A percentile compares a stretch with the other conserved stretches of the same genome.
These are phyloP conservation scores for Suhomyces guaymorum DNA, from an alignment of 1,139 yeast genomes.

Conservation along the genomic window DNA sequence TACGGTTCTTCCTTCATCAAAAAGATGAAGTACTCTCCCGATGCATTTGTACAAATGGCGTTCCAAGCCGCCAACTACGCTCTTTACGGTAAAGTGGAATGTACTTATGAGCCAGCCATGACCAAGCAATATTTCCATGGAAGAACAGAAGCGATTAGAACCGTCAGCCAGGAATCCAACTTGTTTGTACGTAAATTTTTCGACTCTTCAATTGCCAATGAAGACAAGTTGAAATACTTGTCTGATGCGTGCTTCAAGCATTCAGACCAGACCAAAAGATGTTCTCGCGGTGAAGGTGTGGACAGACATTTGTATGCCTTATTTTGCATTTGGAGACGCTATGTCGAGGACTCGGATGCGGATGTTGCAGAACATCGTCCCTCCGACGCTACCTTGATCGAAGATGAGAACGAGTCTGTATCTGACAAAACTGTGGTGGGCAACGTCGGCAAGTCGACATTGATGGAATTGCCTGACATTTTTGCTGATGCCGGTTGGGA, in stretches of 20 bases:
- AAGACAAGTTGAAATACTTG: conserved; percentile 61
- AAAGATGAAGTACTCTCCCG: conserved; percentile 86
- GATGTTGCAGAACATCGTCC: conserved; percentile 15
- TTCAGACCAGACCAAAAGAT: conserved; percentile 62
- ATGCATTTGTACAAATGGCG: conserved; percentile 92
- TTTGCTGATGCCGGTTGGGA: conserved; percentile 79
- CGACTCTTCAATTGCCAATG: conserved; percentile 60
- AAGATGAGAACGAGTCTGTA: conserved; percentile 20
- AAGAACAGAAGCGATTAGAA: conserved; percentile 86
- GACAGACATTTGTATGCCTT: conserved; percentile 89
- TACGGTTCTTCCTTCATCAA: conserved; percentile 82
- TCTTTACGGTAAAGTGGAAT: conserved; percentile 87
- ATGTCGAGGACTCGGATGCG: conserved; percentile 36
- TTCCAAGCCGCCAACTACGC: conserved; percentile 94
- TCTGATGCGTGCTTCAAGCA: conserved; percentile 73
- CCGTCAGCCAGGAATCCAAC: conserved; percentile 80
- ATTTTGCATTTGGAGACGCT: conserved; percentile 85
- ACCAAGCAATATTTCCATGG: conserved; percentile 86
- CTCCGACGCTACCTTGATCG: conserved; percentile 19
- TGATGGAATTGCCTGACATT: conserved; percentile 40
- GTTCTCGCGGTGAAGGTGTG: conserved; percentile 80
- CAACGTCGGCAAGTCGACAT: conserved; percentile 13
- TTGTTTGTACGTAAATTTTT: conserved; percentile 83
- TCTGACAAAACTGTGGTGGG: conserved; percentile 25
- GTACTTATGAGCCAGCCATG: conserved; percentile 96